Evolutionary conservation across 2,329 filamentous ascomycete genomes (phyloP).

Genomic region (Leptographium procerum): DNA sequence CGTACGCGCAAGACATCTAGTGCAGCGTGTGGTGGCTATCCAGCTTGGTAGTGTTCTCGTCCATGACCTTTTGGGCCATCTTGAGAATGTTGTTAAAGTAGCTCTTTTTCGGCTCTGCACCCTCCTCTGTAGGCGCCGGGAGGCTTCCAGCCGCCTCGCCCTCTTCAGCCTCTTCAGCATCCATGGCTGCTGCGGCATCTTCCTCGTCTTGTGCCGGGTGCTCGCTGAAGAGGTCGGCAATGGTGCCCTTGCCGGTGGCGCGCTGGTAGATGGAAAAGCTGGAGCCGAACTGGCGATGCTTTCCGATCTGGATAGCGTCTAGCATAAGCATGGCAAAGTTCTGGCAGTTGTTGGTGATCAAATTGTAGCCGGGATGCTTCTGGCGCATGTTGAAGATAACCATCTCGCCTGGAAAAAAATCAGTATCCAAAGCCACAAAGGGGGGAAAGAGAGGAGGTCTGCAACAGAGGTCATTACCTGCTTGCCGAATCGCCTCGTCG

Average conservation of each 20-base stretch:
- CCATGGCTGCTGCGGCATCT: conserved; percentile 16
- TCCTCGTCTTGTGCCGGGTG: background rate
- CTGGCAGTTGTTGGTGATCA: conserved; percentile 51
- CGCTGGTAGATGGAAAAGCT: conserved; percentile 41
- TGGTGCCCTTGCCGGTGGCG: conserved; percentile 35
- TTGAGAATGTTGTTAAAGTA: conserved; percentile 30
- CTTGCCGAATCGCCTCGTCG: conserved; percentile 38
- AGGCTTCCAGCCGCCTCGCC: conserved; percentile 12
- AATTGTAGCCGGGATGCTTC: conserved; percentile 39
- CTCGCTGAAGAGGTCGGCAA: conserved; percentile 35
- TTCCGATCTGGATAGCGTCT: conserved; percentile 40
- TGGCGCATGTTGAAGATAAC: conserved; percentile 40
- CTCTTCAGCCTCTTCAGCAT: conserved; percentile 19
- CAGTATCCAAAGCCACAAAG: no score
- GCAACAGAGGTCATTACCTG: no score
- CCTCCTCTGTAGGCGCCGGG: conserved; percentile 5
- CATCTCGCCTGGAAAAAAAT: conserved; percentile 30
- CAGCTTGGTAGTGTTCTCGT: conserved; percentile 40
- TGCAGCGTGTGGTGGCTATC: conserved; percentile 25
- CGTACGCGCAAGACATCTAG: background rate
- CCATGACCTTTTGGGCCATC: conserved; percentile 40
- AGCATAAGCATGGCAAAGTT: conserved; percentile 42
- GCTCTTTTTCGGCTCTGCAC: conserved; percentile 9
- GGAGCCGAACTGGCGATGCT: conserved; percentile 39
- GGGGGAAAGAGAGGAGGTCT: background rate